Percentiles rank a stretch among this genome's conserved stretches.
Conservation (phyloP, 2,329 filamentous ascomycete species). For the Epichloe coenophiala region DNA sequence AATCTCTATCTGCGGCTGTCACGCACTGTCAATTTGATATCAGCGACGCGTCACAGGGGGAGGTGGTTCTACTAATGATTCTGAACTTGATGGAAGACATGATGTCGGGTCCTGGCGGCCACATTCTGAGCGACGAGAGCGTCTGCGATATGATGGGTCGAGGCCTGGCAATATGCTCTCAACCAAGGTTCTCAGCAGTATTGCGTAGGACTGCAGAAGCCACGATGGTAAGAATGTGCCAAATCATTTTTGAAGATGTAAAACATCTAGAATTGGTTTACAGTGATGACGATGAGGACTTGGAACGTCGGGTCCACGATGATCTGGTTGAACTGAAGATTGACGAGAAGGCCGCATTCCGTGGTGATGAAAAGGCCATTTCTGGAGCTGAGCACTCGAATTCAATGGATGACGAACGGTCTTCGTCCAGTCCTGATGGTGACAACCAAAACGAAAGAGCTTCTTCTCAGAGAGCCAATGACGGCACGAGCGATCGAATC, state of each 20-base stretch:
- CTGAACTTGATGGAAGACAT: constrained; percentile 97
- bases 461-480: background rate
- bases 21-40: constrained; percentile 97
- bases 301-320: constrained; percentile 53
- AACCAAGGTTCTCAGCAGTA: constrained; percentile 80
- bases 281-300: constrained; percentile 48
- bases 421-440: background rate
- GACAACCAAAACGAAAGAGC: constrained; percentile 2
- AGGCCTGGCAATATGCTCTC: constrained; percentile 91
- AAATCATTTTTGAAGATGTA: constrained; percentile 89
- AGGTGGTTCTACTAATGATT: constrained; percentile 89
- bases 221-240: constrained; percentile 97
- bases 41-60: constrained; percentile 90
- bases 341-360: constrained; percentile 36
- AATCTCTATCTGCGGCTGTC: constrained; percentile 83
- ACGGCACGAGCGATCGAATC: constrained; percentile 17
- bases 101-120: constrained; percentile 84
- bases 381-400: constrained; percentile 3
- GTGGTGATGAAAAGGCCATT: constrained; percentile 2
- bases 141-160: constrained; percentile 99
- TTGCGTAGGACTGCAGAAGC: constrained; percentile 86
- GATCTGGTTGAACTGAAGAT: constrained; percentile 71
- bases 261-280: constrained; percentile 74
- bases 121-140: constrained; percentile 92
- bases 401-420: background rate